Base-by-base conservation (phyloP, 805 yeast species). In the Candida ficus region DNA sequence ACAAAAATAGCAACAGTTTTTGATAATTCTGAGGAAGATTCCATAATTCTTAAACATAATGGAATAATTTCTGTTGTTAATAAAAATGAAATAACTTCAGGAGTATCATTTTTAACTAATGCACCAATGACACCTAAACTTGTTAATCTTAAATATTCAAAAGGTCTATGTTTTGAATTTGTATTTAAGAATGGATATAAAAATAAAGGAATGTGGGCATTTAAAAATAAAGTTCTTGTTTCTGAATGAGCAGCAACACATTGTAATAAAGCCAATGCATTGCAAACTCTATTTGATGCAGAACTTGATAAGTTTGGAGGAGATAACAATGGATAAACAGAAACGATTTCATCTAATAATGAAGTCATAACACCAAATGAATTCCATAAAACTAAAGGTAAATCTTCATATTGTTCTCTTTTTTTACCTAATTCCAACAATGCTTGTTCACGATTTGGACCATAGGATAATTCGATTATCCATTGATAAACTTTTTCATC, bases 121-220 rank as follows among this genome's bases (percentile, higher is more conserved):
- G 99, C 98, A 17, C 99, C 99, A 58, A 91, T 86, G 7, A 91
- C 99, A 29, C 99, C 99, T 45, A 91, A 74, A 39, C 95, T 84
- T 1, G 99, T 93, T 48, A 91, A 73, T 48, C 98, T 73, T 54
- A 91, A 73, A 60, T 93, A 93, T 63, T 91, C 99, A 67, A 91
- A 93, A 8, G 96, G 85, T 49, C 96, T 73, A 50, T 88, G 90
- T 58, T 90, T 83, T 28, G 95, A 86, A 48, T 85, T 85, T 4
- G 98, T 90, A 57, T 89, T 88, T 57, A 91, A 73, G 56, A 91
- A 91, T 23, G 99, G 99, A 64, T 93, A 93, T 43, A 91, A 68
- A 53, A 89, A 93, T 35, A 93, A 69, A 35, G 98, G 96, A 43
- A 91, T 79, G 55, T 93, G 95, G 2, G 98, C 96, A 60, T 78